phyloP scores from a whole-genome alignment of 495 filamentous ascomycete species.

The Staphylotrichum longicolle region DNA sequence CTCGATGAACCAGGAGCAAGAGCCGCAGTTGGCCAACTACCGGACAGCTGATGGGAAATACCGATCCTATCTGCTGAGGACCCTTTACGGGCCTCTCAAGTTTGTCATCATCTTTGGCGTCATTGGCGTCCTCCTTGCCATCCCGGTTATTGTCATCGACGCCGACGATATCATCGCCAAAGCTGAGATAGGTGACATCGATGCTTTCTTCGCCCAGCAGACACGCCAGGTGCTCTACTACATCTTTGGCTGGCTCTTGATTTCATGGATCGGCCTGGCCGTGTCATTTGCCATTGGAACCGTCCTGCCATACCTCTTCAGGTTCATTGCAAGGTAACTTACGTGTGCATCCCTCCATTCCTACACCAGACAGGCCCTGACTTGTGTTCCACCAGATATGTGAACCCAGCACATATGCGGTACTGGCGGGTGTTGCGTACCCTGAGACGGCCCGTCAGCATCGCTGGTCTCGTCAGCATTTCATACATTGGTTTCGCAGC shows the following conservation, averaged over 20 bases:
- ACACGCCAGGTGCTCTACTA: slow-evolving; percentile 22
- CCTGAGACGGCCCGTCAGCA: slow-evolving; percentile 26
- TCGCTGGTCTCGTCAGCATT: slow-evolving; percentile 16
- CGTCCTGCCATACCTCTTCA: slow-evolving; percentile 30
- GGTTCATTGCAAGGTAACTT: slow-evolving; percentile 28
- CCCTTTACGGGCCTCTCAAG: slow-evolving; percentile 14
- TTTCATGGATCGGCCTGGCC: slow-evolving; percentile 27
- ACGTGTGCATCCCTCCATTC: not conserved
- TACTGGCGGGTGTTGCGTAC: slow-evolving; percentile 33
- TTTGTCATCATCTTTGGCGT: slow-evolving; percentile 21
- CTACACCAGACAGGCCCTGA: not conserved
- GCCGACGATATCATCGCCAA: slow-evolving; percentile 13
- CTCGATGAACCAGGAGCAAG: not conserved
- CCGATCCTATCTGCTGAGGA: slow-evolving; percentile 7
- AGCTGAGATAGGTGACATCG: slow-evolving; percentile 5
- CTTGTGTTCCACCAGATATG: slow-evolving; percentile 19
- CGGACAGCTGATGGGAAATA: slow-evolving; percentile 15
- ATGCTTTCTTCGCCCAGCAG: slow-evolving; percentile 14
- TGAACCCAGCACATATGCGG: slow-evolving; percentile 31
- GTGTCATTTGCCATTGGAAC: slow-evolving; percentile 20
- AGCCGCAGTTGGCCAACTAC: not conserved
- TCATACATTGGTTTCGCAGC: slow-evolving; percentile 21
- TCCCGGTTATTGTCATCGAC: slow-evolving; percentile 22
- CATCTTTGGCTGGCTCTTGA: slow-evolving; percentile 26
- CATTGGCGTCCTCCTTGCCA: slow-evolving; percentile 16